Base-by-base conservation (phyloP, 2,329 filamentous ascomycete genomes). In the Aureobasidium leucospermi region DNA sequence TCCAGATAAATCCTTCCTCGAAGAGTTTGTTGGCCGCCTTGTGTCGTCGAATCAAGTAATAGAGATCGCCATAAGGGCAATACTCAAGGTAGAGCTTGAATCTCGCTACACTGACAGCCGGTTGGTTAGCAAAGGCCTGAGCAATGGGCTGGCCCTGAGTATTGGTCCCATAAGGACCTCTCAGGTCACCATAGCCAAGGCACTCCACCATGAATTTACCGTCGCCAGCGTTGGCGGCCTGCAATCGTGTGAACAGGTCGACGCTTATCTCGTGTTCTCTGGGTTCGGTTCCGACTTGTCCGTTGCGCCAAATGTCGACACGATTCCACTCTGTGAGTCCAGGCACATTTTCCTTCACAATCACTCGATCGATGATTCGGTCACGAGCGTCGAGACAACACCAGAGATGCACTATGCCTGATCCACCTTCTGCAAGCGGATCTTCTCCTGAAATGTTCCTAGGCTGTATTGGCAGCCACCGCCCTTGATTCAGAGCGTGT, bases 61-160 rank as follows among this genome's bases (percentile, higher is more conserved):
- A 3, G 29, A 56, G 11, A 36, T 56, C 52, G 29, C 52, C 52
- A 16, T 32, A 56, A n/a, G 39, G 28, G 9, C 52, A 56, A 13
- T 45, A 56, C 41, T 56, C 52, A 7, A 56, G 28, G 13, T 56
- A 56, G 11, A 56, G 39, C 52, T 45, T 56, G 16, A 45, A 56
- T 1, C n/a, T 31, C 3, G 36, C 23, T 7, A 53, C 19, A 23
- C 3, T 4, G 23, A 23, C 23, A 23, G 23, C 23, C 23, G 23
- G 6, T 1, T 31, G 38, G n/a, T 28, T 7, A 28, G 4, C 16
- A 28, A 8, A 45, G 42, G 16, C n/a, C 39, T 15, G 10, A 16
- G n/a, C n/a, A 23, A 23, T 23, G 23, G 23, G 23, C 23, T 23
- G 23, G 23, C 23, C 23, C 23, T 23, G 23, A 23, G 23, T 4